Evolutionary conservation across 2,329 filamentous ascomycete genomes (phyloP).

Genomic region (Penicillium sp.): DNA sequence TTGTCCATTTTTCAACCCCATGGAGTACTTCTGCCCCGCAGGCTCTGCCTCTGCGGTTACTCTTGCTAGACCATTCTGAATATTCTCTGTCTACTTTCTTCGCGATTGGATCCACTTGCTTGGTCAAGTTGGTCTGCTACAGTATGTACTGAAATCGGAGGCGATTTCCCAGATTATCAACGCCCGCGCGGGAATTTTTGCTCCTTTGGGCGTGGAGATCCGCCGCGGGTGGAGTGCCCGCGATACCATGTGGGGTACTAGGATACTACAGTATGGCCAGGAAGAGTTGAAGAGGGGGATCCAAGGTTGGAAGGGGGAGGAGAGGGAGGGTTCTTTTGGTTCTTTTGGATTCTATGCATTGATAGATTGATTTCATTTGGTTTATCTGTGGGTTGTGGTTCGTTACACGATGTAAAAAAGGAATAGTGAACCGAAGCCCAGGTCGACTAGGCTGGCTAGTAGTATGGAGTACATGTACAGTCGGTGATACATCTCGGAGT

Average conservation of each 20-base stretch:
- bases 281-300: not conserved
- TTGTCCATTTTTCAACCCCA: not conserved
- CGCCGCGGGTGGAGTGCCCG: not conserved
- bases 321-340: conserved; percentile 7
- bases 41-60: not conserved
- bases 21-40: not conserved
- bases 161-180: too few relatives aligned
- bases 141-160: too few relatives aligned
- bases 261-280: not conserved
- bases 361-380: conserved; percentile 8
- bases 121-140: too few relatives aligned
- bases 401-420: not conserved
- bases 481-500: too few relatives aligned
- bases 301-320: not conserved
- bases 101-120: too few relatives aligned
- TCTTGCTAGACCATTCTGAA: not conserved
- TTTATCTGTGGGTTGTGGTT: not conserved
- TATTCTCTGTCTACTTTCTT: too few relatives aligned
- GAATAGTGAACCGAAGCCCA: not conserved
- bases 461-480: too few relatives aligned
- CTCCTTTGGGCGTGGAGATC: conserved; percentile 7
- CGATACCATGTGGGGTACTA: not conserved
- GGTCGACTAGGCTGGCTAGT: too few relatives aligned
- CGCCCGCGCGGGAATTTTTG: conserved; percentile 6
- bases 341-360: conserved; percentile 11